Conservation (phyloP, 768 basidiomycete genomes). For the Boletus insuetus region DNA sequence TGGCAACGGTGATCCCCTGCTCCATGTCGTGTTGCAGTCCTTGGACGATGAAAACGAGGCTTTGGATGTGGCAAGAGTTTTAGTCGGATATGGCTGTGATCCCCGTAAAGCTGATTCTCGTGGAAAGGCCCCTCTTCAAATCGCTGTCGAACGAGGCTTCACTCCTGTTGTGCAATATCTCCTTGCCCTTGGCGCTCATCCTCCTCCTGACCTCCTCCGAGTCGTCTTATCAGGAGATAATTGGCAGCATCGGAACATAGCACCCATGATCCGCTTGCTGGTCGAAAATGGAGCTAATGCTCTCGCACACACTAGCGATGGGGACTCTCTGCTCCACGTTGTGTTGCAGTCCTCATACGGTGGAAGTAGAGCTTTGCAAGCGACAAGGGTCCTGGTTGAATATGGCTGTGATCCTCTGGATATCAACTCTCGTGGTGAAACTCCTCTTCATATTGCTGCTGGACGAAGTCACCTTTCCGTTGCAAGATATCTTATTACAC, state of each 20-base stretch:
- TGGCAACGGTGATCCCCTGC: background rate
- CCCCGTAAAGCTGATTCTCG: background rate
- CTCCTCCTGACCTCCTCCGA: background rate
- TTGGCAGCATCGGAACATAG: background rate
- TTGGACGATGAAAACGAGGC: background rate
- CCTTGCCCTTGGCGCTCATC: background rate
- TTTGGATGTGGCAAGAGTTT: background rate
- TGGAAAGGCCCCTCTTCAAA: background rate
- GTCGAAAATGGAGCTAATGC: background rate
- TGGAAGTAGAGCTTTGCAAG: background rate
- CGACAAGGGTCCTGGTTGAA: background rate
- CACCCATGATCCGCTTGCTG: background rate
- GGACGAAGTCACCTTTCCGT: background rate
- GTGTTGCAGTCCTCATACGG: background rate
- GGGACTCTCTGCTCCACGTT: background rate
- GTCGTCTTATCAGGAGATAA: background rate
- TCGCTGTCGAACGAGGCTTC: background rate
- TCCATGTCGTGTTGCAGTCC: background rate
- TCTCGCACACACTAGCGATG: background rate
- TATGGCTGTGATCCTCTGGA: background rate
- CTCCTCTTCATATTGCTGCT: background rate
- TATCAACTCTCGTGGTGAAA: background rate
- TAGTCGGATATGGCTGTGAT: background rate
- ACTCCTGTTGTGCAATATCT: background rate
- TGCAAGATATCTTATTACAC: background rate